A percentile compares a stretch with the other conserved stretches of the same genome.
phyloP scores from a whole-genome alignment of 2,329 filamentous ascomycete genomes.

The Phaeosphaeriaceae sp. region DNA sequence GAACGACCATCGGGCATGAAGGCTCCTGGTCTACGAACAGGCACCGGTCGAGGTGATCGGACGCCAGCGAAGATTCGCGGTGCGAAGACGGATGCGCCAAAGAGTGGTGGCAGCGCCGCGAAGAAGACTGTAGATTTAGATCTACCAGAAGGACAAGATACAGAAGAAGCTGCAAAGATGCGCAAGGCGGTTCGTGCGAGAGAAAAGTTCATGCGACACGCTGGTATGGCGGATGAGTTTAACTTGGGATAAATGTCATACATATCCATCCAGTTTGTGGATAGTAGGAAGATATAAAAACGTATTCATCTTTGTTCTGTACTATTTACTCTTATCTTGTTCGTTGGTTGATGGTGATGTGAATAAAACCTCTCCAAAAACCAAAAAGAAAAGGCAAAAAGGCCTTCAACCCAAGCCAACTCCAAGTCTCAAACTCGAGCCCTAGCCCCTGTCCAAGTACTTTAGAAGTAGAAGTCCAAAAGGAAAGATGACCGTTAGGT shows the following conservation, averaged over 20 bases:
- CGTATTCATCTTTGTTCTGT: no score
- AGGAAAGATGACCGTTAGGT: background rate
- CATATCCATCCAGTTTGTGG: background rate
- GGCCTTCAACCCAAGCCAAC: no score
- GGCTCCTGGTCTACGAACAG: conserved; percentile 58
- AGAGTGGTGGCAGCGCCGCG: conserved; percentile 16
- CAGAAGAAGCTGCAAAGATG: conserved; percentile 66
- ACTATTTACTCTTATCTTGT: no score
- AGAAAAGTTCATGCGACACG: conserved; percentile 56
- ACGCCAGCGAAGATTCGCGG: conserved; percentile 50
- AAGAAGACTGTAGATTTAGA: conserved; percentile 35
- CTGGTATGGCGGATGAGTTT: conserved; percentile 68
- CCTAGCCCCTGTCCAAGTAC: background rate
- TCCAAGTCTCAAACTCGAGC: no score
- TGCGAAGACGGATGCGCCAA: conserved; percentile 43
- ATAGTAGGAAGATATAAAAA: background rate
- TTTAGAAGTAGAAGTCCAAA: background rate
- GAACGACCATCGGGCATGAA: conserved; percentile 85
- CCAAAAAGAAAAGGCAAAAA: no score
- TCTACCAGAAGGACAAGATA: conserved; percentile 52
- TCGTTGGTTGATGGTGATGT: no score
- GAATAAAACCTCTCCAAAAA: no score
- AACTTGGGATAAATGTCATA: conserved; percentile 60
- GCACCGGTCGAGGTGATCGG: conserved; percentile 43
- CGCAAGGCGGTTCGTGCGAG: conserved; percentile 61